Evolutionary conservation across 805 yeast species (phyloP).

Genomic region (Spathaspora gorwiae): DNA sequence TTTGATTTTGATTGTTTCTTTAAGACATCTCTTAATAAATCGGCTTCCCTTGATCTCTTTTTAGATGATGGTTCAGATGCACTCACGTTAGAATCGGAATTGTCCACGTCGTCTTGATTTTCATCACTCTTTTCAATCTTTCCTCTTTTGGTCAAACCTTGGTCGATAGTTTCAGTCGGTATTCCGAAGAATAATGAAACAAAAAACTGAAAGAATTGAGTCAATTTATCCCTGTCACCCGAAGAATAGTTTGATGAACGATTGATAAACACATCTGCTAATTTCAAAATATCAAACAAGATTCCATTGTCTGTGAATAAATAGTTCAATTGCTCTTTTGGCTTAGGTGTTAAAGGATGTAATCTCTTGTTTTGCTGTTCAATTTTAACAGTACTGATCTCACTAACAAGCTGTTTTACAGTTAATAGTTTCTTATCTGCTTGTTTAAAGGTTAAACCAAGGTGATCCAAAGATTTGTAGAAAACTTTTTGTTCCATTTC

Average conservation of each 20-base stretch:
- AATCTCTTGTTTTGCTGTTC: slow-evolving; percentile 85
- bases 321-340: slow-evolving; percentile 69
- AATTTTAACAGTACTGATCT: slow-evolving; percentile 84
- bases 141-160: slow-evolving; percentile 19
- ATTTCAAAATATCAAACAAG: slow-evolving; percentile 65
- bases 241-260: slow-evolving; percentile 72
- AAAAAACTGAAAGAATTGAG: slow-evolving; percentile 66
- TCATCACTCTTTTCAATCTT: slow-evolving; percentile 11
- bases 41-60: slow-evolving; percentile 51
- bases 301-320: slow-evolving; percentile 62
- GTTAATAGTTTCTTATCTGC: slow-evolving; percentile 91
- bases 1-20: slow-evolving; percentile 45
- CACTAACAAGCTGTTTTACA: slow-evolving; percentile 84
- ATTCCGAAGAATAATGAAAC: slow-evolving; percentile 67
- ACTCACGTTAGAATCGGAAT: slow-evolving; percentile 11
- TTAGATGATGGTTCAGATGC: slow-evolving; percentile 24
- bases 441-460: slow-evolving; percentile 94
- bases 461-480: slow-evolving; percentile 88
- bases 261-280: slow-evolving; percentile 63
- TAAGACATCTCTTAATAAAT: slow-evolving; percentile 56
- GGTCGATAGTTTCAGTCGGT: slow-evolving; percentile 46
- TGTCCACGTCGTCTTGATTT: slow-evolving; percentile 8
- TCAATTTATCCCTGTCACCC: slow-evolving; percentile 73
- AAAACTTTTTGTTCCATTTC: slow-evolving; percentile 95
- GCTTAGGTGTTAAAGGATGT: slow-evolving; percentile 81